phyloP scores from a whole-genome alignment of 2,329 filamentous ascomycete species.

The Fusarium secorum region DNA sequence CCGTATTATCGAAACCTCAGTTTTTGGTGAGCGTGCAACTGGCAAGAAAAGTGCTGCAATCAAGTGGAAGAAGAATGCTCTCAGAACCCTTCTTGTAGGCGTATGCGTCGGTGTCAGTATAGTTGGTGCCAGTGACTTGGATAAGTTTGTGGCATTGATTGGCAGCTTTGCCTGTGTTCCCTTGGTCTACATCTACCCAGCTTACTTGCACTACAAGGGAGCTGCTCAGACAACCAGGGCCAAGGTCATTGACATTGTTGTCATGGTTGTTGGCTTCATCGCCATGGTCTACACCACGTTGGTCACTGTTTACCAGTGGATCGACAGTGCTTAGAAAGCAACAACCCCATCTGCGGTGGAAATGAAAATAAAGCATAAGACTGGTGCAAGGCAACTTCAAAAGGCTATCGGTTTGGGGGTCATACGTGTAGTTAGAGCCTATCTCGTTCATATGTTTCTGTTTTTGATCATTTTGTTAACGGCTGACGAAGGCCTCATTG shows the following conservation, averaged over 20 bases:
- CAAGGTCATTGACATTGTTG: constrained; percentile 66
- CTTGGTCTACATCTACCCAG: constrained; percentile 79
- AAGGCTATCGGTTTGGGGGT: constrained; percentile 2
- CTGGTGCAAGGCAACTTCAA: constrained; percentile 28
- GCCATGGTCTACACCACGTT: constrained; percentile 77
- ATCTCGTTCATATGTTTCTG: neutral
- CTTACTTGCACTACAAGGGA: constrained; percentile 73
- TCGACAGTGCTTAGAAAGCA: constrained; percentile 32
- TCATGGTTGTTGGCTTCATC: constrained; percentile 69
- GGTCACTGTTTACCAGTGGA: constrained; percentile 60
- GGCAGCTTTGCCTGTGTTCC: constrained; percentile 78
- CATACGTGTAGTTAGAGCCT: neutral
- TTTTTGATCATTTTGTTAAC: neutral
- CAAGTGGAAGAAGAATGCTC: constrained; percentile 80
- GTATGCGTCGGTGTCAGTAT: constrained; percentile 69
- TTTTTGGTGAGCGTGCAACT: constrained; percentile 70
- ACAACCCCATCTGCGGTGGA: neutral
- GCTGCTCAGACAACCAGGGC: constrained; percentile 64
- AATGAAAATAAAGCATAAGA: constrained; percentile 1
- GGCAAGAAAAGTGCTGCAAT: constrained; percentile 70
- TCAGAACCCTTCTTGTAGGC: constrained; percentile 65
- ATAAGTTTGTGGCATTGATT: constrained; percentile 78
- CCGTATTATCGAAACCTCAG: constrained; percentile 72
- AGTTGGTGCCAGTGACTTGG: constrained; percentile 71
- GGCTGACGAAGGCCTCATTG: neutral